Evolutionary conservation across 176 grass and related monocot species (phyloP), one percentile per base, ranked within the genome.

Genomic region (Aegilops longissima): DNA sequence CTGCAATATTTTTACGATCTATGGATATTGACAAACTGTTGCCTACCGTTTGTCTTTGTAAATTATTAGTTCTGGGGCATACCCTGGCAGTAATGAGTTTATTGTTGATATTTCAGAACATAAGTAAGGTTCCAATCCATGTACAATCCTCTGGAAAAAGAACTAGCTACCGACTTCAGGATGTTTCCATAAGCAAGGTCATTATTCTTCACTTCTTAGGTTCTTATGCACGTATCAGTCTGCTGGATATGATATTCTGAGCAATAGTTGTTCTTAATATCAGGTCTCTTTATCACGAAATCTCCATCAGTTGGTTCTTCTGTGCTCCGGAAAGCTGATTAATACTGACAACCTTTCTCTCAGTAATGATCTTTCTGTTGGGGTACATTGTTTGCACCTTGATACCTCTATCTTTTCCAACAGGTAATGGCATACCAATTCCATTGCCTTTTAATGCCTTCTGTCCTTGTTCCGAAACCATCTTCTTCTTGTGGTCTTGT

Each of bases 181-280:
- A 94, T 90, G 90, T 88, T 86, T 98, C 88, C 38, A 91, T 98
- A 92, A 89, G 79, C 78, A 94, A 96, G 96, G 96, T 98, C 78
- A 84, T 49, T 70, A 38, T 73, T 87, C 17, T 66, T 83, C 2
- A 66, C 82, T 86, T 86, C 66, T 24, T 31, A 85, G 56, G 82
- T 86, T 86, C 71, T 12, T 34, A 85, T 68, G 65, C 30, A 70
- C 2, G 24, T 84, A 11, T 77, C 75, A 70, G 30, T 36, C 73
- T 89, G 1, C 11, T 80, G 36, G 23, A 61, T 76, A 81, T 33
- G 59, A 73, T 75, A 76, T 84, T 51, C 61, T 63, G 69, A 74
- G 31, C 36, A 63, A 49, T 83, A 34, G 79, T 40, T 82, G 12
- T 80, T 95, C 49, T 75, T 84, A 66, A 61, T 66, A 66, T 66